Evolutionary conservation across 106 monocot genomes (phyloP).

Genomic region (Acanthochlamys bracteata): DNA sequence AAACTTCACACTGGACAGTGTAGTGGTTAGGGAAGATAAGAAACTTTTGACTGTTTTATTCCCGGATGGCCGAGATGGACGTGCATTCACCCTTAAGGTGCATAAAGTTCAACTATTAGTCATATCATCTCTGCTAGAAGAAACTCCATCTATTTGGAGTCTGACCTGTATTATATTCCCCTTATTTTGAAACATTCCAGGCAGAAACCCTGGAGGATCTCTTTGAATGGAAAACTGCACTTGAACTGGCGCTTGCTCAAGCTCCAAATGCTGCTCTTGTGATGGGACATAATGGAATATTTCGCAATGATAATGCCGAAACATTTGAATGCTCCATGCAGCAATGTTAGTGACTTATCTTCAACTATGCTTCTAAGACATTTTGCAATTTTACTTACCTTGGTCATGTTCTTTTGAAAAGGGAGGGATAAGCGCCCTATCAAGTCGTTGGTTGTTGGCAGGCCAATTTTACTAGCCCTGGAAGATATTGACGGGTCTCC

Average conservation of each 20-base stretch:
- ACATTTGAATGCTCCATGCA: slow-evolving; percentile 78
- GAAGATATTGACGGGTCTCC: slow-evolving; percentile 99
- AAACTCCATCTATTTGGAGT: neutral
- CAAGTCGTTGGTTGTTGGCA: slow-evolving; percentile 91
- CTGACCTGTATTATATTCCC: neutral
- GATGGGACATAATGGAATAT: slow-evolving; percentile 98
- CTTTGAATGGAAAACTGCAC: slow-evolving; percentile 95
- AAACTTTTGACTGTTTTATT: slow-evolving; percentile 90
- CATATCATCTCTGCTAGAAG: too few species aligned
- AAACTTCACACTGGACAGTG: slow-evolving; percentile 33
- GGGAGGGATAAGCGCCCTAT: slow-evolving; percentile 91
- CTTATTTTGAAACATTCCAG: slow-evolving; percentile 9
- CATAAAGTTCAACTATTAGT: neutral
- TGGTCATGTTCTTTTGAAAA: slow-evolving; percentile 17
- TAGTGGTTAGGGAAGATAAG: slow-evolving; percentile 97
- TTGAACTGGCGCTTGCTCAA: slow-evolving; percentile 86
- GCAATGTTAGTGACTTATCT: slow-evolving; percentile 38
- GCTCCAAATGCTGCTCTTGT: slow-evolving; percentile 99
- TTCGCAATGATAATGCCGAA: slow-evolving; percentile 85
- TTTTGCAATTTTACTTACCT: neutral
- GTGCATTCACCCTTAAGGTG: slow-evolving; percentile 98
- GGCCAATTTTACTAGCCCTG: slow-evolving; percentile 96
- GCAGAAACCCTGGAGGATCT: slow-evolving; percentile 93
- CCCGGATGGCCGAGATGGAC: slow-evolving; percentile 99
- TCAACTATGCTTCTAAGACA: too few species aligned